Conservation (phyloP, 805 yeast genomes). For the Yarrowia yakushimensis region DNA sequence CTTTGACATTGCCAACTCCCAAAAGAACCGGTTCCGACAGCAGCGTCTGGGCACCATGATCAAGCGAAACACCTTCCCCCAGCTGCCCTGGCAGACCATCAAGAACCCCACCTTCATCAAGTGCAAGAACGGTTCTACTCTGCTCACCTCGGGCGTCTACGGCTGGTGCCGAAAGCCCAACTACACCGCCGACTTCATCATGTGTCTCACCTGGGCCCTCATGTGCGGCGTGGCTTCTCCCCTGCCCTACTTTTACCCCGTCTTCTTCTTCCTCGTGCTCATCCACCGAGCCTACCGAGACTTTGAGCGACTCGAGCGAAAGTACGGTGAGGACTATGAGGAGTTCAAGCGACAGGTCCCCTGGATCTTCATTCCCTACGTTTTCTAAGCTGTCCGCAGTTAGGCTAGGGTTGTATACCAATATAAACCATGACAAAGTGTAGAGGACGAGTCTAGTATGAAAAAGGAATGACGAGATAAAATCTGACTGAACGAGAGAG, state of each 20-base stretch:
- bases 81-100: slow-evolving; percentile 77
- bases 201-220: slow-evolving; percentile 87
- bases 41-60: slow-evolving; percentile 69
- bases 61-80: slow-evolving; percentile 88
- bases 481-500: no score
- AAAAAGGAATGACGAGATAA: no score
- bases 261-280: slow-evolving; percentile 81
- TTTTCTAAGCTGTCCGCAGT: no score
- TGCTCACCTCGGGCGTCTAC: slow-evolving; percentile 94
- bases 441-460: no score
- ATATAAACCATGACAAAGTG: no score
- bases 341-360: slow-evolving; percentile 84
- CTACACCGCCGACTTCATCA: slow-evolving; percentile 91
- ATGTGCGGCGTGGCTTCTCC: slow-evolving; percentile 84
- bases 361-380: slow-evolving; percentile 84
- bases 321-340: slow-evolving; percentile 95
- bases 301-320: slow-evolving; percentile 72
- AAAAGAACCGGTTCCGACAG: slow-evolving; percentile 84
- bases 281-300: slow-evolving; percentile 89
- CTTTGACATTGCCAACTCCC: slow-evolving; percentile 93
- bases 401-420: no score
- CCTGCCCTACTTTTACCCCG: slow-evolving; percentile 95
- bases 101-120: slow-evolving; percentile 79
- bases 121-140: slow-evolving; percentile 78
- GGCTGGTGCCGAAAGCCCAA: slow-evolving; percentile 89